Evolutionary conservation across 169 alveolate species (phyloP), one percentile per base, ranked within the genome.

Genomic region (Eimeria brunetti): DNA sequence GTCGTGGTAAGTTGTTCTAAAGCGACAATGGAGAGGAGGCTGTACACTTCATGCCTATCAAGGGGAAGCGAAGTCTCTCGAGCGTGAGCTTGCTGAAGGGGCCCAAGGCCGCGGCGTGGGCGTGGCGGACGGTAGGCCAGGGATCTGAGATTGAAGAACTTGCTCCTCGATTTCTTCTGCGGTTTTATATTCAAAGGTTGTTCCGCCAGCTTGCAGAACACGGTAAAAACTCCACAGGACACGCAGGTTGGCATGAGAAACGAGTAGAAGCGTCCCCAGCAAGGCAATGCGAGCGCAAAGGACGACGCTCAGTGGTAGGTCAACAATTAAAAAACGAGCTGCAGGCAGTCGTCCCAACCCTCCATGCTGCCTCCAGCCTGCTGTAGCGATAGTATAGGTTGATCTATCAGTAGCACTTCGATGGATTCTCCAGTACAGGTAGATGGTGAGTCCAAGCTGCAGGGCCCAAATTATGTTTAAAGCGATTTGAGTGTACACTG

Each of bases 151-250:
- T 30, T 60, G 85, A 20, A 92, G 96, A 33, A 62, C 78, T 64
- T 81, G 88, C 51, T 92, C 96, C 75, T 92, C 96, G 53, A 92
- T 62, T 38, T 92, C 96, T 49, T 92, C 96, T 12, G 96, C 96
- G 11, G 94, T 51, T 71, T 83, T 81, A 60, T 27, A 41, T 60
- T 92, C 96, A 49, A 92, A 92, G 20, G 91, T 88, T 7, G 96
- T 92, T 22, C 96, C 96, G 2, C 96, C 96, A 38, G 88, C 96
- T 92, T 92, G 96, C 67, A 92, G 88, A 30, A 92, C 93, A 24
- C 96, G 92, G 81, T 92, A 92, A 62, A 92, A 92, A 38, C 96
- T 92, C 96, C 96, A 92, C 27, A 92, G 93, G 76, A 92, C 73
- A 44, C 93, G 60, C 36, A 92, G 80, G 69, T 46, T 76, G 88